Evolutionary conservation across 805 yeast species (phyloP).

Genomic region (Dipodascus albidus): DNA sequence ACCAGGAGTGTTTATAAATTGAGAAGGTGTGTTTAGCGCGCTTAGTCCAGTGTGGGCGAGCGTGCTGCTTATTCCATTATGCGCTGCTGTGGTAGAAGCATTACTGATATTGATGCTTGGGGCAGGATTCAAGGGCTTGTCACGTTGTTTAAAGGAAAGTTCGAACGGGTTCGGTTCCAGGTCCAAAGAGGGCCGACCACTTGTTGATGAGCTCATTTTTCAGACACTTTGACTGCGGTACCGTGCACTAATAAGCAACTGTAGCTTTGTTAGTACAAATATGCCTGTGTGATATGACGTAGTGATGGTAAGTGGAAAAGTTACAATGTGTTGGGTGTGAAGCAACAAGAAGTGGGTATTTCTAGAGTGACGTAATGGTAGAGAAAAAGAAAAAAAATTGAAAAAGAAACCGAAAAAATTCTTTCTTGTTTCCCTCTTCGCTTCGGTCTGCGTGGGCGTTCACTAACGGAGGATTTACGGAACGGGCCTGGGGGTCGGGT

Average conservation of each 20-base stretch:
- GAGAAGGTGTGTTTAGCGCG: slow-evolving; percentile 5
- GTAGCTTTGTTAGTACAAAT: background rate
- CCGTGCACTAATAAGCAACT: background rate
- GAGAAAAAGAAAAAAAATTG: background rate
- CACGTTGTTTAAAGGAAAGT: slow-evolving; percentile 63
- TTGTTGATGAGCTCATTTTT: background rate
- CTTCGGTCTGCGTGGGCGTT: no score
- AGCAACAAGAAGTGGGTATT: background rate
- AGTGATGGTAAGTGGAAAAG: slow-evolving; percentile 5
- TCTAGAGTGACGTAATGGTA: background rate
- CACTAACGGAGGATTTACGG: no score
- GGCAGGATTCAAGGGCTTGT: slow-evolving; percentile 2
- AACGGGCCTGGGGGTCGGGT: no score
- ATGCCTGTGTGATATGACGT: background rate
- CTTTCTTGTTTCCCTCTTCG: background rate
- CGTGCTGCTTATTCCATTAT: slow-evolving; percentile 3
- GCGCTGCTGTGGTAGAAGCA: slow-evolving; percentile 5
- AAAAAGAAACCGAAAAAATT: background rate
- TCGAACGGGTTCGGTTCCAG: slow-evolving; percentile 94
- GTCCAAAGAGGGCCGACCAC: slow-evolving; percentile 36
- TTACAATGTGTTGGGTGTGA: background rate
- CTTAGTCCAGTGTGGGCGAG: background rate
- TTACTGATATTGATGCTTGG: slow-evolving; percentile 1
- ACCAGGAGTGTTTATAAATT: slow-evolving; percentile 15
- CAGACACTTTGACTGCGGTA: background rate